phyloP scores from a whole-genome alignment of 2,329 filamentous ascomycete genomes.

The Aureobasidium sp. region DNA sequence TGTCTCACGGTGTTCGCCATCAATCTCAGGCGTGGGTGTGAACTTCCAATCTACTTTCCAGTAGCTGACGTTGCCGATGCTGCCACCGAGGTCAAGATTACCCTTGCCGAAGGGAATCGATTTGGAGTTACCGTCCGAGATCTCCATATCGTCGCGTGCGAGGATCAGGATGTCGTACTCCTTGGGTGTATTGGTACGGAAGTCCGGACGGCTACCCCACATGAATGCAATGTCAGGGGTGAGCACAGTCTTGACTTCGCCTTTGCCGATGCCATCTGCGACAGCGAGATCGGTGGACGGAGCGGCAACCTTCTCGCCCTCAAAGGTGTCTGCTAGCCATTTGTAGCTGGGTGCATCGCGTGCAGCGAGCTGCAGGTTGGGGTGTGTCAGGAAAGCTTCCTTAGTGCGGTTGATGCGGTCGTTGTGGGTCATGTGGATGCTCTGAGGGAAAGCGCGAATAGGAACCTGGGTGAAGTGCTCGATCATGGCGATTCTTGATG shows the following conservation, averaged over 20 bases:
- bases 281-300: not conserved
- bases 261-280: not conserved
- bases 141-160: constrained; percentile 9
- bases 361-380: constrained; percentile 1
- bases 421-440: constrained; percentile 7
- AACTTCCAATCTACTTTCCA: constrained; percentile 11
- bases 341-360: constrained; percentile 1
- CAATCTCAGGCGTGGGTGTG: constrained; percentile 1
- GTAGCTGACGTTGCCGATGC: constrained; percentile 7
- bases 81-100: constrained; percentile 3
- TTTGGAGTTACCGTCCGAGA: not conserved
- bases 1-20: not conserved
- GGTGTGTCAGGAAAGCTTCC: not conserved
- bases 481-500: constrained; percentile 5
- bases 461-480: constrained; percentile 2
- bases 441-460: constrained; percentile 9
- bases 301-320: not conserved
- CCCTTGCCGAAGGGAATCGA: constrained; percentile 7
- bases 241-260: constrained; percentile 3
- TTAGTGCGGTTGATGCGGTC: constrained; percentile 7
- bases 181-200: constrained; percentile 1
- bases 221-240: constrained; percentile 9
- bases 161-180: constrained; percentile 8
- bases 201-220: constrained; percentile 7
- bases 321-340: not conserved